Evolutionary conservation across 2,329 filamentous ascomycete genomes (phyloP), one percentile per base, ranked within the genome.

Genomic region (Pseudogymnoascus sp.): DNA sequence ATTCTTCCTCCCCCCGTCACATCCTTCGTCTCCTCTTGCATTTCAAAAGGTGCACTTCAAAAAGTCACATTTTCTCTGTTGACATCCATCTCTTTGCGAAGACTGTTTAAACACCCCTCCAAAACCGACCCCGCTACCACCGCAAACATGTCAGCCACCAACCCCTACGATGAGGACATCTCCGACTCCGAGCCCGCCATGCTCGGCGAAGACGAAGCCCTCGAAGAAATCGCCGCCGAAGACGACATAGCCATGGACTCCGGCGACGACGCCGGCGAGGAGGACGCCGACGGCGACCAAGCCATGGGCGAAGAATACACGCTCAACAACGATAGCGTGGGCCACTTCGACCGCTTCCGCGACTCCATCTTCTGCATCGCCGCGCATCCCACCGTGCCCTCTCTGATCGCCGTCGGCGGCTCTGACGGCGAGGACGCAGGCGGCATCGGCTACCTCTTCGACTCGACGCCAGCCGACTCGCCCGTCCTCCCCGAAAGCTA

Each of bases 281-380:
- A 31, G 10, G 83, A 83, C 53, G 80, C 80, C 50, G 82, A 76
- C n/a, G 72, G 76, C 61, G 78, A 80, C 29, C 82, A 87, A 69
- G 76, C 80, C 61, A 72, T 80, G 64, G n/a, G n/a, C n/a, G 79
- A 88, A 74, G 91, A 95, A 74, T 86, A 97, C 44, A 78, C 85
- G 44, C 81, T 97, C 6, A 86, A 95, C 67, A 99, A 97, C 80
- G 93, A 99, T 81, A 96, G 91, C 68, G 81, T 88, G 68, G 93
- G 91, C 65, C 93, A 96, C 80, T 97, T 97, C 73, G 95, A 97
- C 79, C 76, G 78, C 37, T 91, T 97, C 79, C 89, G 86, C 70
- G 92, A 97, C 81, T 93, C 89, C 65, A 89, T 99, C 72, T 99
- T 97, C 80, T 86, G 90, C 76, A 95, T 99, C 74, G 91, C 93